Evolutionary conservation across 345 rosid genomes (phyloP), one percentile per base, ranked within the genome.

Genomic region (Nephelium lappaceum): DNA sequence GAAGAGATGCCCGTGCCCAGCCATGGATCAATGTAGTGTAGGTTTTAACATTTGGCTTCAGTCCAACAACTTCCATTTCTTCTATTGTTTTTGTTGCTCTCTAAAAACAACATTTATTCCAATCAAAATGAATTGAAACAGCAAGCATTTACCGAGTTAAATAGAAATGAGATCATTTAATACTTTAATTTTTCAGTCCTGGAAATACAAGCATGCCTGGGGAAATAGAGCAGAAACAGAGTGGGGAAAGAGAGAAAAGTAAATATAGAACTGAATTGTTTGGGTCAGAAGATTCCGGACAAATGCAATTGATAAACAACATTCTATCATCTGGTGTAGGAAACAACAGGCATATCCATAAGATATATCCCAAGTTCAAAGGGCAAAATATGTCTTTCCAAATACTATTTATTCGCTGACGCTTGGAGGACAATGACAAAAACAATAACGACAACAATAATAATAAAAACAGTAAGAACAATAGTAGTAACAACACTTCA

Each of bases 1-100:
- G 99, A 77, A 89, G 91, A 45, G 97, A 92, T 61, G 99, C 99
- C 11, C 94, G 83, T 16, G 97, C 92, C 99, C 99, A 96, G 71
- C 98, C 99, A 67, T 94, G 90, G 69, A 96, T 94, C 74, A 96
- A 70, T 3, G 98, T 92, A 4, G 98, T 96, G 84, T 92, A 94
- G 38, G 99, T 96, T 86, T 90, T 93, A 79, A 94, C 81, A 84
- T 96, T 96, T 47, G 97, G 99, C 83, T 55, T 85, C 67, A 94
- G 87, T 45, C 95, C 95, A 69, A 84, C 6, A 43, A 82, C 81
- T 81, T 84, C 81, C 99, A 95, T 95, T 80, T 93, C 95, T 79
- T 89, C 67, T 16, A 91, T 78, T 53, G 93, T 86, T 69, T 88
- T 85, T 53, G 86, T 81, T 69, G 98, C 99, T 84, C 91, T 91